A percentile compares a stretch with the other conserved stretches of the same genome.
Conservation (phyloP, 164 flowering plant genomes). For the Stephania japonica region DNA sequence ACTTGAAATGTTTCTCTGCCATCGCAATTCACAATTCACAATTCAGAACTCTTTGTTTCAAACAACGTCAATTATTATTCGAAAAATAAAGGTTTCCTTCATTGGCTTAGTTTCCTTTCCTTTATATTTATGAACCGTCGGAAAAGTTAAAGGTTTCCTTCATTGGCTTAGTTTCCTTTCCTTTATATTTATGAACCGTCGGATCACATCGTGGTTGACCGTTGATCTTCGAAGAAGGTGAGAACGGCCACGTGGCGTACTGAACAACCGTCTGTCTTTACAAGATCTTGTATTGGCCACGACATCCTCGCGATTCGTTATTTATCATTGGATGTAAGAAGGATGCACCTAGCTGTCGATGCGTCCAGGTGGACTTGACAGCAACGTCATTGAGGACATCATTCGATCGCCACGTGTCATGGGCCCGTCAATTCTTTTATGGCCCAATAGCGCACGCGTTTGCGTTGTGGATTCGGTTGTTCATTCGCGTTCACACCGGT, state of each 20-base stretch:
- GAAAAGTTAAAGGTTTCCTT: no score
- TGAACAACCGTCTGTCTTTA: not conserved
- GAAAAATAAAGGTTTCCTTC: no score
- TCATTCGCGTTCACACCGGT: no score
- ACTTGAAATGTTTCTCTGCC: slow-evolving; percentile 83
- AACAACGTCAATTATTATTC: no score
- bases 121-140: no score
- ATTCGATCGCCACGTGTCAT: no score
- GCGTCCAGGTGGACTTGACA: not conserved
- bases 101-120: not conserved
- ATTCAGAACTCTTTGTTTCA: no score
- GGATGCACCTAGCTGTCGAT: not conserved
- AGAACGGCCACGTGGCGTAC: not conserved
- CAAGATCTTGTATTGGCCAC: not conserved
- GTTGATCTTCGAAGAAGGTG: not conserved
- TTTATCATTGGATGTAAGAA: not conserved
- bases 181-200: not conserved
- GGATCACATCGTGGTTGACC: not conserved
- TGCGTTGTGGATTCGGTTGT: no score
- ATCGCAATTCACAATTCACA: slow-evolving; percentile 21
- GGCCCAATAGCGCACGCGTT: no score
- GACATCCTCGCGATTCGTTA: not conserved
- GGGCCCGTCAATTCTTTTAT: no score
- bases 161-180: not conserved
- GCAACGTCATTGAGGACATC: no score